Conservation (phyloP, 805 yeast species). For the Nakazawaea sp. region DNA sequence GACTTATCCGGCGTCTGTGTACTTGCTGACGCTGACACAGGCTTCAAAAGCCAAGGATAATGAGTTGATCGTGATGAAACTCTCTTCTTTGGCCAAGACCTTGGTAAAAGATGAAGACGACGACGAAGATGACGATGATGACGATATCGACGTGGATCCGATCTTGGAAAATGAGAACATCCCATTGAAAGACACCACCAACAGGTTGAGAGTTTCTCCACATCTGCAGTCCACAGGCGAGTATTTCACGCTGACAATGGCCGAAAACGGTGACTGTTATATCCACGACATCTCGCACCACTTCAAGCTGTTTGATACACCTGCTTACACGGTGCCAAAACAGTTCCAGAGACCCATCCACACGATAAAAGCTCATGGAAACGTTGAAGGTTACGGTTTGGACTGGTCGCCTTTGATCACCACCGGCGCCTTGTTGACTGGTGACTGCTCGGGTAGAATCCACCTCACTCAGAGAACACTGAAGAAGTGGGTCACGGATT, state of each 20-base stretch:
- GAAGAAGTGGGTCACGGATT: conserved; percentile 80
- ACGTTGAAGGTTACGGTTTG: conserved; percentile 94
- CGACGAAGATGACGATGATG: conserved; percentile 68
- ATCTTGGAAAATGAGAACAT: conserved; percentile 80
- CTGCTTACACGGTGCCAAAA: conserved; percentile 80
- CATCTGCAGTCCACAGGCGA: conserved; percentile 69
- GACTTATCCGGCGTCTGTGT: conserved; percentile 80
- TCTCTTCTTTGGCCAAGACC: conserved; percentile 79
- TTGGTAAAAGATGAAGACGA: conserved; percentile 77
- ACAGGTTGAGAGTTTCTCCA: conserved; percentile 82
- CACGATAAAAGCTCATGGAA: conserved; percentile 79
- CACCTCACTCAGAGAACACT: conserved; percentile 72
- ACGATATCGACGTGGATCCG: conserved; percentile 67
- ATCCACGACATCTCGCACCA: conserved; percentile 81
- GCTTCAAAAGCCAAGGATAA: conserved; percentile 84
- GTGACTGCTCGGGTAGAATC: conserved; percentile 83
- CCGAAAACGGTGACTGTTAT: conserved; percentile 85
- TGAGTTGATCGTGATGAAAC: conserved; percentile 77
- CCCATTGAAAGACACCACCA: conserved; percentile 76
- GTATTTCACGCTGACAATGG: conserved; percentile 79
- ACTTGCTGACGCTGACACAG: conserved; percentile 89
- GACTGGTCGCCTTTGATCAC: conserved; percentile 91
- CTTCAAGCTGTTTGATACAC: conserved; percentile 75
- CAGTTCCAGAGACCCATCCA: conserved; percentile 72
- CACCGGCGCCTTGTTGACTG: conserved; percentile 79